phyloP scores from a whole-genome alignment of 2,329 filamentous ascomycete species.

The Amylocarpus encephaloides region DNA sequence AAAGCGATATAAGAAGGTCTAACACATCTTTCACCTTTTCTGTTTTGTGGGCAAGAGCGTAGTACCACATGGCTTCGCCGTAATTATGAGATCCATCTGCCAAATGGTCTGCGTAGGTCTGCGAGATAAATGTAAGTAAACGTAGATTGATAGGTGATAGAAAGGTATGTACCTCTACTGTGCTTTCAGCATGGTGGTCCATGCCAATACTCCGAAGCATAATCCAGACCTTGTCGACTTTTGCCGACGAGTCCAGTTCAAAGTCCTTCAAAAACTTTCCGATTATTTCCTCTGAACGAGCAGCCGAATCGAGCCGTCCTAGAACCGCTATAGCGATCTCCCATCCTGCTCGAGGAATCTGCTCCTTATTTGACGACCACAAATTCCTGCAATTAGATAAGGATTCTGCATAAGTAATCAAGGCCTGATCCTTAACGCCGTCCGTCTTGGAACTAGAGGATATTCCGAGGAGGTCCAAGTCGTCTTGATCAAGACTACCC shows the following conservation, averaged over 20 bases:
- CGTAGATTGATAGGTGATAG: not conserved
- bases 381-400: slow-evolving; percentile 48
- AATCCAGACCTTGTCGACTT: slow-evolving; percentile 75
- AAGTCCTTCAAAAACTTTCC: slow-evolving; percentile 65
- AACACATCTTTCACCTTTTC: slow-evolving; percentile 79
- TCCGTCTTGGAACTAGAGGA: slow-evolving; percentile 51
- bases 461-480: slow-evolving; percentile 74
- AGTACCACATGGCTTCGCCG: slow-evolving; percentile 84
- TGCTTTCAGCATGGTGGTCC: slow-evolving; percentile 69
- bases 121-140: slow-evolving; percentile 21
- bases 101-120: slow-evolving; percentile 80
- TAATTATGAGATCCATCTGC: slow-evolving; percentile 68
- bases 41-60: slow-evolving; percentile 73
- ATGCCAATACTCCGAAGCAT: slow-evolving; percentile 75
- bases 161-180: slow-evolving; percentile 63
- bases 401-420: slow-evolving; percentile 68
- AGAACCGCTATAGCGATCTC: slow-evolving; percentile 80
- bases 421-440: slow-evolving; percentile 71
- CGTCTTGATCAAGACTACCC: slow-evolving; percentile 67
- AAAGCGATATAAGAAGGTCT: slow-evolving; percentile 81
- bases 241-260: slow-evolving; percentile 61
- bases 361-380: slow-evolving; percentile 13
- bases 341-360: slow-evolving; percentile 64
- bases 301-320: slow-evolving; percentile 69
- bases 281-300: slow-evolving; percentile 67